phyloP scores from a whole-genome alignment of 148 eudicot species.

The Vaccinium darrowii region DNA sequence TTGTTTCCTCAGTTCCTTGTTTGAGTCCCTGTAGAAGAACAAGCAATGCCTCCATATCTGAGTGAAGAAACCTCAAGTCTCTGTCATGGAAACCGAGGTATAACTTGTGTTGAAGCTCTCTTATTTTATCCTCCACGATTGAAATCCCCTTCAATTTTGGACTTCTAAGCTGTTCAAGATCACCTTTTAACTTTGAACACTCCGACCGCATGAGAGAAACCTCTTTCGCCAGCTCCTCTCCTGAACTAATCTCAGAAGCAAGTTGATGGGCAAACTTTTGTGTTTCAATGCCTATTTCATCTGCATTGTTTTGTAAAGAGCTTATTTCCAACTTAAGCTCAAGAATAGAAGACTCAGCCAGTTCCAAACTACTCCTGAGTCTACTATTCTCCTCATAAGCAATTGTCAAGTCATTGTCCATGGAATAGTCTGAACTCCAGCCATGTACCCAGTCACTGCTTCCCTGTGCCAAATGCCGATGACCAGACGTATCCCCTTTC shows the following conservation, averaged over 20 bases:
- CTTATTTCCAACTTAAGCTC: slow-evolving; percentile 67
- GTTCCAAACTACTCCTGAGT: slow-evolving; percentile 64
- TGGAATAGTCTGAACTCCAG: slow-evolving; percentile 50
- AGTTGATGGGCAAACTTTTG: slow-evolving; percentile 57
- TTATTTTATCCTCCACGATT: slow-evolving; percentile 55
- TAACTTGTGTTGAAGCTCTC: slow-evolving; percentile 63
- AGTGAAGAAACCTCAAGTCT: slow-evolving; percentile 49
- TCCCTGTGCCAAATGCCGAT: slow-evolving; percentile 37
- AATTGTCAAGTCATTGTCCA: slow-evolving; percentile 56
- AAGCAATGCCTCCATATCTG: slow-evolving; percentile 62
- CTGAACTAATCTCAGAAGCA: slow-evolving; percentile 59
- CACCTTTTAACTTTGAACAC: slow-evolving; percentile 64
- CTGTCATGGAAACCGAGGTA: slow-evolving; percentile 49
- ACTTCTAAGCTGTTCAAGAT: slow-evolving; percentile 55
- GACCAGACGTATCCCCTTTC: slow-evolving; percentile 48
- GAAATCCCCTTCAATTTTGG: slow-evolving; percentile 51
- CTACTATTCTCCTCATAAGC: slow-evolving; percentile 65
- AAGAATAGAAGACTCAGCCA: slow-evolving; percentile 62
- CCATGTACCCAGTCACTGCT: slow-evolving; percentile 48
- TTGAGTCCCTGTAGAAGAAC: slow-evolving; percentile 50
- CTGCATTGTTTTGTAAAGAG: slow-evolving; percentile 62
- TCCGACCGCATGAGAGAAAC: slow-evolving; percentile 68
- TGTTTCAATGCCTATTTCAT: slow-evolving; percentile 65
- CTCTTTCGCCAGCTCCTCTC: slow-evolving; percentile 61
- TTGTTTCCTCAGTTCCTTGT: slow-evolving; percentile 38